Base-by-base conservation (phyloP, 805 yeast species). In the Lachancea cidri region DNA sequence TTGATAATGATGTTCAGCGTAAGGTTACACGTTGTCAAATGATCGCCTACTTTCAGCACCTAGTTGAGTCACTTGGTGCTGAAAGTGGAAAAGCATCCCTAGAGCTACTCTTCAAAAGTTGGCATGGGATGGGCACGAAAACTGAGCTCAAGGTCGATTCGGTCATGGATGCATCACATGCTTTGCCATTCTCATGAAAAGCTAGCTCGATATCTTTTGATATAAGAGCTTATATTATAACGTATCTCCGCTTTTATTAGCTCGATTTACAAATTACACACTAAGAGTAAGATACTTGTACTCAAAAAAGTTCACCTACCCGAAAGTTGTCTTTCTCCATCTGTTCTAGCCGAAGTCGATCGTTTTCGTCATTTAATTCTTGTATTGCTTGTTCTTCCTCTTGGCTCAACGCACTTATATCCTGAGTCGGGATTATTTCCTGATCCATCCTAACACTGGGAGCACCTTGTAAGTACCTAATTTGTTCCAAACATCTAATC, bases 381-480 rank as follows among this genome's bases (percentile, higher is more conserved):
- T 49, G 44, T 14, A 72, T 59, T 17, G 53, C 45, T 25, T 65
- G 67, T 35, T 60, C 62, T 47, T 72, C 77, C 35, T 70, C 74
- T 33, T 67, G 61, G 1, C 71, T 69, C 27, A 73, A 47, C 29
- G 65, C 68, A 40, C 66, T 68, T 11, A 72, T 50, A 44, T 67
- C 72, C 32, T 56, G 58, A 5, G 62, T 62, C 1, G 96, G 96
- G 2, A 97, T 97, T 5, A 86, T 77, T 47, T 86, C 91, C 46
- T 74, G 81, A 45, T 66, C 70, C 95, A 89, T 87, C 50, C 86
- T 83, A 6, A 93, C 98, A 51, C 94, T 82, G 9, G 98, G 98
- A 0, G 98, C 98, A 38, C 89, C 89, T 53, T 85, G 86, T 43
- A 91, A 63, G 55, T 71, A 83, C 49, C 97, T 65, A 36, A 91